A percentile compares a stretch with the other conserved stretches of the same genome.
phyloP scores from a whole-genome alignment of 2,329 filamentous ascomycete species.

The Penicillium expansum region DNA sequence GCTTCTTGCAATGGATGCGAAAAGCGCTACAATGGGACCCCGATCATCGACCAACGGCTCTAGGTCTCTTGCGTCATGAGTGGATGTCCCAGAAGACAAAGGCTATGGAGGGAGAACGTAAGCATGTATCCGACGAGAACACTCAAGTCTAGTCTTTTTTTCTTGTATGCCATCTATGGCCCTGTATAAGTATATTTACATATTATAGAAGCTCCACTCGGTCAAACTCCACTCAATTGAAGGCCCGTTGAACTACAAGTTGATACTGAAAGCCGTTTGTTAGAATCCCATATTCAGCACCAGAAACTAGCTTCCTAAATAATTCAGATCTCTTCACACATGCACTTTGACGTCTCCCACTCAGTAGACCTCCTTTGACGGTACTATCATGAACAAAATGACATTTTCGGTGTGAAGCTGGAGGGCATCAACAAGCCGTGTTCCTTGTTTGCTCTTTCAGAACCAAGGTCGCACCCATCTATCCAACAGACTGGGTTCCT shows the following conservation, averaged over 20 bases:
- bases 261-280: neutral
- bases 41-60: slow-evolving; percentile 28
- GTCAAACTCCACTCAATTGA: neutral
- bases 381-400: neutral
- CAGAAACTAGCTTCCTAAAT: neutral
- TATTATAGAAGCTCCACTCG: neutral
- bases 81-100: slow-evolving; percentile 30
- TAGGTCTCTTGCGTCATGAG: slow-evolving; percentile 38
- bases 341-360: neutral
- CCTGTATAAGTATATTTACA: neutral
- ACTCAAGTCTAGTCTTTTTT: neutral
- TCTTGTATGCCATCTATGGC: neutral
- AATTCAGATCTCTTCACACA: neutral
- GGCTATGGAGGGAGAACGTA: neutral
- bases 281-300: neutral
- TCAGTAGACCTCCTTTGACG: neutral
- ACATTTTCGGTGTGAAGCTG: neutral
- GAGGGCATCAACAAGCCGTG: neutral
- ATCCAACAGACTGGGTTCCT: neutral
- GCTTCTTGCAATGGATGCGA: slow-evolving; percentile 28
- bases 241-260: neutral
- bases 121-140: neutral
- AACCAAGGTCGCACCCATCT: neutral
- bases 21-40: slow-evolving; percentile 31
- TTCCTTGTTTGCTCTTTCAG: neutral